A percentile compares a stretch with the other conserved stretches of the same genome.
Evolutionary conservation across 768 basidiomycete genomes (phyloP).

Genomic region (Calocybe gangraenosa): DNA sequence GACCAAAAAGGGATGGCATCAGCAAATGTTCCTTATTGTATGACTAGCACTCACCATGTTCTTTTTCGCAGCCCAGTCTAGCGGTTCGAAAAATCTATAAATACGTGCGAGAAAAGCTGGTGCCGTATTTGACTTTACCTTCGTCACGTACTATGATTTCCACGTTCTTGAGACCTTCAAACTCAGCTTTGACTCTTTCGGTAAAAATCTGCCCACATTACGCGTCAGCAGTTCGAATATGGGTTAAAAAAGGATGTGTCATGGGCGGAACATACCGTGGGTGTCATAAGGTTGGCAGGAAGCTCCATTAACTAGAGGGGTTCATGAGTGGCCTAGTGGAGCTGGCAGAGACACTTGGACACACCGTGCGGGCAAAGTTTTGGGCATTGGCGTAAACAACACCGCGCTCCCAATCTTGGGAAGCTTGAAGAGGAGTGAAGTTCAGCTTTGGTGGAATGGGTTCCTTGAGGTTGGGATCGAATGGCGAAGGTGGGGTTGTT

Average conservation of each 20-base stretch:
- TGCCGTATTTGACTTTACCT: constrained; percentile 36
- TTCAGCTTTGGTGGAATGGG: constrained; percentile 45
- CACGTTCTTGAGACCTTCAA: constrained; percentile 62
- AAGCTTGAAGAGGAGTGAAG: constrained; percentile 41
- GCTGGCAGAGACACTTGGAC: constrained; percentile 12
- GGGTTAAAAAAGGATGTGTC: not conserved
- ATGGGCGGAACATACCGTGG: constrained; percentile 47
- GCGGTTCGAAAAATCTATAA: constrained; percentile 5
- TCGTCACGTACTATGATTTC: constrained; percentile 70
- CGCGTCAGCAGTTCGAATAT: not conserved
- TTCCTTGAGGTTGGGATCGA: constrained; percentile 57
- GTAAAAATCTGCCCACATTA: constrained; percentile 59
- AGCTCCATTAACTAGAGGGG: constrained; percentile 67
- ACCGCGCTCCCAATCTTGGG: constrained; percentile 70
- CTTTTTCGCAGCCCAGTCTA: constrained; percentile 80
- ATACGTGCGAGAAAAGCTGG: not conserved
- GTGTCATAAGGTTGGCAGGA: constrained; percentile 84
- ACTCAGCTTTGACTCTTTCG: constrained; percentile 65
- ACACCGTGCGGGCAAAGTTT: constrained; percentile 74
- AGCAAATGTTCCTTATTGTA: not conserved
- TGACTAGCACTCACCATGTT: constrained; percentile 58
- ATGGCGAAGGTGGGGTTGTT: constrained; percentile 62
- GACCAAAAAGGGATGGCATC: not conserved
- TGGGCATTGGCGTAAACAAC: constrained; percentile 72
- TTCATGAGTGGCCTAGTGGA: not conserved